phyloP scores from a whole-genome alignment of 352 stramenopile species.

The Lagenidium giganteum region DNA sequence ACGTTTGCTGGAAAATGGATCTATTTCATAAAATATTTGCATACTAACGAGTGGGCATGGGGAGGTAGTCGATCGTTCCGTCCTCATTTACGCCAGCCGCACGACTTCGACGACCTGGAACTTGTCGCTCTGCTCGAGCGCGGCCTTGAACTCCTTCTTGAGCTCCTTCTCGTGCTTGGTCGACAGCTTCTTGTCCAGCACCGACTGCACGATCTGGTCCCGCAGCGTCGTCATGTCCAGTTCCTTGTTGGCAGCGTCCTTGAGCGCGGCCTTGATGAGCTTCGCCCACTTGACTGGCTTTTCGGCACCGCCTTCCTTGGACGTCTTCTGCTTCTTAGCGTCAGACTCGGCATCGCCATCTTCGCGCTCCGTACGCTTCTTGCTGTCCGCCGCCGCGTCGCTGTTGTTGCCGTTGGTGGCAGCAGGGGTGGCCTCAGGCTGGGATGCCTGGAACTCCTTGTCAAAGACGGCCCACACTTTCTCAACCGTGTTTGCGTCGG shows the following conservation, averaged over 20 bases:
- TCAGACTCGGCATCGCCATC: conserved; percentile 14
- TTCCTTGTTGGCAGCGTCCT: conserved; percentile 33
- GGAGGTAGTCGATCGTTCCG: background rate
- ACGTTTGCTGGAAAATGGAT: no score
- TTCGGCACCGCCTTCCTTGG: conserved; percentile 14
- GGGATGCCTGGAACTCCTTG: conserved; percentile 44
- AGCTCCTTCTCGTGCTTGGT: conserved; percentile 59
- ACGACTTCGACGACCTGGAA: conserved; percentile 48
- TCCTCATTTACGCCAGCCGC: conserved; percentile 14
- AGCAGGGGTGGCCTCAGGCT: conserved; percentile 5
- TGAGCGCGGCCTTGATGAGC: conserved; percentile 51
- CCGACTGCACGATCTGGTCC: conserved; percentile 35
- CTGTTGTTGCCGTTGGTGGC: background rate
- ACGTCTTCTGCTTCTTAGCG: conserved; percentile 44
- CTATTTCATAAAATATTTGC: no score
- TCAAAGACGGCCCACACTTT: conserved; percentile 74
- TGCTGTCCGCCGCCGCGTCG: conserved; percentile 14
- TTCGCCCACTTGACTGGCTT: conserved; percentile 71
- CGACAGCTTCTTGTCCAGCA: conserved; percentile 37
- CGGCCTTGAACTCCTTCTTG: conserved; percentile 58
- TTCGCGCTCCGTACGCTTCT: conserved; percentile 39
- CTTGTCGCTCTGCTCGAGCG: conserved; percentile 28
- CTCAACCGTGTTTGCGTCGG: conserved; percentile 40
- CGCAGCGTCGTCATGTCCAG: conserved; percentile 50
- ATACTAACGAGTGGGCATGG: background rate